Percentiles rank a stretch among this genome's conserved stretches.
These are phyloP conservation scores for Babesia caballi DNA, from an alignment of 169 alveolate genomes.

Conservation along the genomic window DNA sequence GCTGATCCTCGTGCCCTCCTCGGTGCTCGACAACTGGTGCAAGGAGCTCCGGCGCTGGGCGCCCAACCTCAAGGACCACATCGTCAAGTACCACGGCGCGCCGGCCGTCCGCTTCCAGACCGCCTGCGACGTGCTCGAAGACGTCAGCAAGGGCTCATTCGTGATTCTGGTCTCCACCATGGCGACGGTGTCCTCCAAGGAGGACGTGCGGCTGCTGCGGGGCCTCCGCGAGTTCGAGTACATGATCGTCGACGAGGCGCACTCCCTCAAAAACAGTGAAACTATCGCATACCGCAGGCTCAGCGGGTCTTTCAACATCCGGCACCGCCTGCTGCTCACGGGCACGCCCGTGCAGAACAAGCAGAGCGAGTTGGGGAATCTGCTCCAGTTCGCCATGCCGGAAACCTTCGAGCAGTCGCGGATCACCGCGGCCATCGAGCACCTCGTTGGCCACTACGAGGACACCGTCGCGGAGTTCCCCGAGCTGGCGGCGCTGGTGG, in stretches of 20 bases:
- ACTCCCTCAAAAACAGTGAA: conserved; percentile 86
- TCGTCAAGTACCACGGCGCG: conserved; percentile 79
- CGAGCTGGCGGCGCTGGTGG: conserved; percentile 6
- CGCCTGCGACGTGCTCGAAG: conserved; percentile 59
- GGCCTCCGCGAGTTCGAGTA: conserved; percentile 73
- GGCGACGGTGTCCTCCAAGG: conserved; percentile 49
- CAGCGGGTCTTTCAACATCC: conserved; percentile 74
- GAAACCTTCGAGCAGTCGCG: conserved; percentile 76
- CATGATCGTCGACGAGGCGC: conserved; percentile 92
- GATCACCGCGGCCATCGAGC: conserved; percentile 73
- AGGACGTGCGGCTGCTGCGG: conserved; percentile 50
- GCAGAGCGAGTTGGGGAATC: conserved; percentile 83
- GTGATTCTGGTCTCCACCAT: conserved; percentile 45
- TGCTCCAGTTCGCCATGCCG: conserved; percentile 87
- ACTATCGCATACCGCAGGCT: conserved; percentile 83
- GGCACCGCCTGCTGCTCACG: conserved; percentile 85
- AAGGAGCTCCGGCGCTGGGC: conserved; percentile 84
- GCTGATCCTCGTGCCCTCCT: conserved; percentile 81
- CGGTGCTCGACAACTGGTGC: conserved; percentile 83
- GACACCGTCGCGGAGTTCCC: conserved; percentile 24
- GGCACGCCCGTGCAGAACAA: conserved; percentile 88
- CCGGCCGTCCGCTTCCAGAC: conserved; percentile 69
- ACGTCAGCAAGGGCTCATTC: conserved; percentile 26
- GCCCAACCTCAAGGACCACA: conserved; percentile 74
- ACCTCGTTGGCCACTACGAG: conserved; percentile 60